Conservation (phyloP, 176 grass and related monocot genomes). For the maize (Zea mays) region DNA sequence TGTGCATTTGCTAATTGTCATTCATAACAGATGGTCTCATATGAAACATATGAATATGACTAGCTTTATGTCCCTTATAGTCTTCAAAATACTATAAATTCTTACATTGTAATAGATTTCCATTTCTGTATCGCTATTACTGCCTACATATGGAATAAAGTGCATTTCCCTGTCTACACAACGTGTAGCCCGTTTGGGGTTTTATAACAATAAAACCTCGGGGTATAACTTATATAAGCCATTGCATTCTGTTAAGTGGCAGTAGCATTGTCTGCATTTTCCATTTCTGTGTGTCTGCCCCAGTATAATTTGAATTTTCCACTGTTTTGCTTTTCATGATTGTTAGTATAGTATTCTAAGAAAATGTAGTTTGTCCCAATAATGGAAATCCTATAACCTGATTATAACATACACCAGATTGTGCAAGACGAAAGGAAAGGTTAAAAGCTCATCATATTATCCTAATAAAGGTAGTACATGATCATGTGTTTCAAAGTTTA, state of each 20-base stretch:
- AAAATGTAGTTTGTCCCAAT: background rate
- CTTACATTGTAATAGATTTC: background rate
- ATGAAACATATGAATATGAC: conserved; percentile 21
- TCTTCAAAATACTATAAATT: background rate
- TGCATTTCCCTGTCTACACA: conserved; percentile 2
- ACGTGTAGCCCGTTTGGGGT: conserved; percentile 3
- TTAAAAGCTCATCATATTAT: background rate
- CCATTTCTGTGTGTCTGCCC: background rate
- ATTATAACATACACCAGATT: background rate
- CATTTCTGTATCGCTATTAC: conserved; percentile 5
- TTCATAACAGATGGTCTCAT: conserved; percentile 16
- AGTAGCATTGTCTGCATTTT: background rate
- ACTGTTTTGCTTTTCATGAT: background rate
- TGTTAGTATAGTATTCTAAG: background rate
- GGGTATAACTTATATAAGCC: background rate
- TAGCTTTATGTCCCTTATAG: background rate
- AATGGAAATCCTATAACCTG: conserved; percentile 2
- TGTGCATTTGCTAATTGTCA: background rate
- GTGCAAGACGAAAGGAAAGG: background rate
- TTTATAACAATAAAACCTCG: background rate
- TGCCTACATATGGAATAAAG: background rate
- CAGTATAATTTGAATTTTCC: background rate
- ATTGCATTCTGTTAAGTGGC: conserved; percentile 5
- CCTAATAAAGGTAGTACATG: background rate
- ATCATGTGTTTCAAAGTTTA: background rate